Conservation (phyloP, 371 early-diverging fungal species). For the Actinomortierella ambigua region DNA sequence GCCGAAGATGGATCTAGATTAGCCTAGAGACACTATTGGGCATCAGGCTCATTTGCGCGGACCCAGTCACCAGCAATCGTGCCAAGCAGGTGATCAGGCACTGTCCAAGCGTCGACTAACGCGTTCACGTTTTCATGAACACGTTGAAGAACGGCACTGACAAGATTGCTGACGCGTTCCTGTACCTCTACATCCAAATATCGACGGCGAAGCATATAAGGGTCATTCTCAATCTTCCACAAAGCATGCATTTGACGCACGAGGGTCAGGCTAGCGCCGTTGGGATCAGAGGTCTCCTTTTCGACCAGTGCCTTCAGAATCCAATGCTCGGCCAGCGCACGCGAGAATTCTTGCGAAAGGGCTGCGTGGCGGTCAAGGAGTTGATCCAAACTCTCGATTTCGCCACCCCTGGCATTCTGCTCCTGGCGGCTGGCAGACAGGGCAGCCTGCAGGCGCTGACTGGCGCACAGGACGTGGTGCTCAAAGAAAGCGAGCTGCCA, state of each 20-base stretch:
- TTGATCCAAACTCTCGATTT: background rate
- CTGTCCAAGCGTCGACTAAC: constrained; percentile 7
- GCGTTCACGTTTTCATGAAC: constrained; percentile 14
- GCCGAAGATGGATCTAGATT: no score
- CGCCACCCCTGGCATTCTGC: background rate
- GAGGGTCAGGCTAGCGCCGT: background rate
- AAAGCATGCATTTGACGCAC: constrained; percentile 16
- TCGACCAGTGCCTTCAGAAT: constrained; percentile 9
- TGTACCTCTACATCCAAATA: constrained; percentile 15
- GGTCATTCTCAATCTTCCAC: constrained; percentile 15
- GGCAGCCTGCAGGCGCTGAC: constrained; percentile 9
- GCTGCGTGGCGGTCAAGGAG: constrained; percentile 13
- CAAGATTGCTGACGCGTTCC: constrained; percentile 9
- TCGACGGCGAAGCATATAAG: constrained; percentile 12
- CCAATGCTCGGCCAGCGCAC: constrained; percentile 16
- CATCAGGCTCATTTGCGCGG: constrained; percentile 9
- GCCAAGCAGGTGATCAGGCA: constrained; percentile 13
- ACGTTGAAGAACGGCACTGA: constrained; percentile 12
- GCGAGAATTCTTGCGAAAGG: constrained; percentile 15
- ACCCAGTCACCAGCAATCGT: constrained; percentile 20
- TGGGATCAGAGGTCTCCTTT: background rate
- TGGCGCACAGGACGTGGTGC: constrained; percentile 12
- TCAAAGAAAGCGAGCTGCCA: constrained; percentile 18
- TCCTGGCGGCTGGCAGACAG: constrained; percentile 1
- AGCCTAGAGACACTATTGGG: no score